Conservation (phyloP, 1,284 basidiomycete genomes). For the Leccinum solheimii region DNA sequence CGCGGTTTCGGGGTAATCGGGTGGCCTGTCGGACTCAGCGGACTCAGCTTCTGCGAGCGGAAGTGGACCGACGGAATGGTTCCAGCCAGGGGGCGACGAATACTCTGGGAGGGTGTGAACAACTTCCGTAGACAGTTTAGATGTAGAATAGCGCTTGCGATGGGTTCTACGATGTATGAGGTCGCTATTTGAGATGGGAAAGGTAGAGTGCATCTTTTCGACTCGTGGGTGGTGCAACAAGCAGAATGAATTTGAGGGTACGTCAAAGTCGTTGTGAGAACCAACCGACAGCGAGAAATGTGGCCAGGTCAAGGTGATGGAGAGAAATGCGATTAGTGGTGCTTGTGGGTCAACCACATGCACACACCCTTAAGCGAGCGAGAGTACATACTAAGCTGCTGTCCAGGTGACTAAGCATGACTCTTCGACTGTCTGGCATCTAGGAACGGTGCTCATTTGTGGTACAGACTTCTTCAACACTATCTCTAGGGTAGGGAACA, state of each 20-base stretch:
- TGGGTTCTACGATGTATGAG: slow-evolving; percentile 41
- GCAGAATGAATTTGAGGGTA: background rate
- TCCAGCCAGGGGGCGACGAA: slow-evolving; percentile 41
- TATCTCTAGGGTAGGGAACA: background rate
- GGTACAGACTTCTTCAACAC: background rate
- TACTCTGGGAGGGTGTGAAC: slow-evolving; percentile 68
- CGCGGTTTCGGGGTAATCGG: slow-evolving; percentile 73
- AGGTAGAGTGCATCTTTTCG: slow-evolving; percentile 17
- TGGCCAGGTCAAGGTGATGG: slow-evolving; percentile 6
- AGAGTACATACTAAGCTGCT: background rate
- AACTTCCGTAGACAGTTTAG: slow-evolving; percentile 68
- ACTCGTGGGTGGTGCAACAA: background rate
- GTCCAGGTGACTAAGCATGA: slow-evolving; percentile 29
- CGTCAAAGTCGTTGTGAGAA: slow-evolving; percentile 12
- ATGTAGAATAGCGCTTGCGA: slow-evolving; percentile 55
- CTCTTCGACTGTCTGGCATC: background rate
- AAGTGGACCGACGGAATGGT: slow-evolving; percentile 9
- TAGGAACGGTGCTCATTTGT: background rate
- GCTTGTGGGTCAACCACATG: background rate
- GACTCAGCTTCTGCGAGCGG: slow-evolving; percentile 35
- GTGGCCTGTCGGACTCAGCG: slow-evolving; percentile 58
- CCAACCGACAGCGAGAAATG: slow-evolving; percentile 1
- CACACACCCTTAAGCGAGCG: background rate
- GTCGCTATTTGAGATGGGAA: slow-evolving; percentile 16
- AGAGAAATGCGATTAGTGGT: slow-evolving; percentile 1